Evolutionary conservation across 371 early-diverging fungal species (phyloP), one percentile per base, ranked within the genome.

Genomic region (Mucor piriformis): DNA sequence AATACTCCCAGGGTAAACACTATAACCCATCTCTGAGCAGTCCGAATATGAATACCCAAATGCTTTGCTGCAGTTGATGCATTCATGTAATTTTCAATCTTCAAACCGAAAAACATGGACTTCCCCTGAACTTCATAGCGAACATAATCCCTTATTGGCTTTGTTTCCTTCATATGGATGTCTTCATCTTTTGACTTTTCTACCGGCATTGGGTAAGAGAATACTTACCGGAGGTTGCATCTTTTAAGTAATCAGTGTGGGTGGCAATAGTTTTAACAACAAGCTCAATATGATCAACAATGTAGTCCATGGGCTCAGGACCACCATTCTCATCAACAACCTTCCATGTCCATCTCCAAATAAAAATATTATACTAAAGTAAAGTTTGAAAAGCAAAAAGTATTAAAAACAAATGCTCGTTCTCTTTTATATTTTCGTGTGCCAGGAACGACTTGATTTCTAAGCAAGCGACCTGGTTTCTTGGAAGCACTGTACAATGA

Each of bases 301-400:
- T 58, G 47, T 59, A 61, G 38, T 67, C 55, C 53, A 61, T 62
- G 3, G 59, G 56, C 47, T 67, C 56, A 35, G 55, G 59, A 4
- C 52, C 37, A 43, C 51, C 54, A 55, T 46, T 15, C 27, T 50
- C 55, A 16, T 55, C 33, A 13, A 63, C 48, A 24, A 54, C 57
- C 56, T 51, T 18, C 59, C 68, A 24, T 57, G 38, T 34, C 63
- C 61, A 56, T 63, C 57, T 67, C 57, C 59, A 63, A 34, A 60
- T 27, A 67, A 59, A 63, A 59, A 63, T 54, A 29, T 29, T 29
- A 8, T 29, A 29, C 29, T 29, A 29, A 29, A 6, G 29, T 29
- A 6, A 29, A 29, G 8, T 29, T 29, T 54, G 52, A n/a, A 50
- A 12, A 6, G n/a, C n/a, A n/a, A n/a, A n/a, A n/a, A n/a, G n/a